phyloP scores from a whole-genome alignment of 306 rosid species.

The Vigna hirtella region DNA sequence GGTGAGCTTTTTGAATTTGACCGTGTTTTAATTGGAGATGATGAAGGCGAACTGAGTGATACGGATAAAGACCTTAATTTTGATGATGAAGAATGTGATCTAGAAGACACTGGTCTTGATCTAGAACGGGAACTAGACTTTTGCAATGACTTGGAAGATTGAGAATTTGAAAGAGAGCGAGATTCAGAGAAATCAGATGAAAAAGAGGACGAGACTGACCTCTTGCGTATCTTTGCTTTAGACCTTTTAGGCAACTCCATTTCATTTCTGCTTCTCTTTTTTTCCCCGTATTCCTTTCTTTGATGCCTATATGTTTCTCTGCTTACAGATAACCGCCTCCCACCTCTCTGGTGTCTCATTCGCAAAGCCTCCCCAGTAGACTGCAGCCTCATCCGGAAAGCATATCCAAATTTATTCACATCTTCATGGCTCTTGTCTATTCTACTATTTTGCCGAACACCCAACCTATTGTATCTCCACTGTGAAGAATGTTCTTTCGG shows the following conservation, averaged over 20 bases:
- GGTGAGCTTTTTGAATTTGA: conserved; percentile 43
- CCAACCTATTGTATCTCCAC: conserved; percentile 45
- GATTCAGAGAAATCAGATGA: conserved; percentile 47
- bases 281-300: conserved; percentile 47
- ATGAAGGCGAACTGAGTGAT: conserved; percentile 47
- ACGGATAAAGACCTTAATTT: conserved; percentile 55
- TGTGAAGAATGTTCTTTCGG: conserved; percentile 45
- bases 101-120: conserved; percentile 50
- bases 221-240: conserved; percentile 49
- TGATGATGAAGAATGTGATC: conserved; percentile 47
- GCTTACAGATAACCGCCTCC: conserved; percentile 36
- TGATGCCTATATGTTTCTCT: conserved; percentile 40
- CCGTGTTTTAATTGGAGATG: conserved; percentile 44
- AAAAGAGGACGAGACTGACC: conserved; percentile 45
- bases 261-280: conserved; percentile 55
- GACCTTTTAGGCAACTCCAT: conserved; percentile 44
- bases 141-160: conserved; percentile 48
- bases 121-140: conserved; percentile 46
- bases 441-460: conserved; percentile 38
- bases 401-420: conserved; percentile 50
- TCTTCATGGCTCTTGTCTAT: conserved; percentile 29
- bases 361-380: conserved; percentile 46
- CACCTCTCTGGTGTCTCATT: conserved; percentile 43
- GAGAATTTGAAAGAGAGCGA: conserved; percentile 51
- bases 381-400: conserved; percentile 40